Evolutionary conservation across 345 rosid species (phyloP).

Genomic region (Cardamine occulta): DNA sequence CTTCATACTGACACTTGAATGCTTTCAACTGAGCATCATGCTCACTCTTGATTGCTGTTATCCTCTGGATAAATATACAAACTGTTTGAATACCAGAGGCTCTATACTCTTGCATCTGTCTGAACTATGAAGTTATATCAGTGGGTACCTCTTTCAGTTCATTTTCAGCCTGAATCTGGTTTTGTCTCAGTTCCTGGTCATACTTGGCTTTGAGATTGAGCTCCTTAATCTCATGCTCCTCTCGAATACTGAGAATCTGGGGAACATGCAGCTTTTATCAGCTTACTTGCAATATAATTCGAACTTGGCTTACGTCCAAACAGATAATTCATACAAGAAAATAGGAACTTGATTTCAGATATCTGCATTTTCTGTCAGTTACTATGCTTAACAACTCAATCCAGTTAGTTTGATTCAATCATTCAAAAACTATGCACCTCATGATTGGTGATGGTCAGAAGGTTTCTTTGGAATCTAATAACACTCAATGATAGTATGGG

Average conservation of each 20-base stretch:
- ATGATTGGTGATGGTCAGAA: background rate
- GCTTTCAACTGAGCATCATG: conserved; percentile 26
- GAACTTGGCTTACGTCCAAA: background rate
- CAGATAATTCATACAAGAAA: background rate
- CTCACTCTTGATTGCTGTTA: conserved; percentile 24
- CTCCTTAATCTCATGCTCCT: conserved; percentile 53
- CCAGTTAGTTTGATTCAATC: no score
- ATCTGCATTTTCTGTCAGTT: background rate
- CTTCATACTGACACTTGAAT: conserved; percentile 25
- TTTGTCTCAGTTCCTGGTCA: conserved; percentile 64
- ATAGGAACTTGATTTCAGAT: background rate
- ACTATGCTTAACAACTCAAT: background rate
- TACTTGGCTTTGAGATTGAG: conserved; percentile 61
- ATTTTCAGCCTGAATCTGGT: conserved; percentile 70
- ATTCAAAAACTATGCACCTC: background rate
- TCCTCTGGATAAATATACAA: conserved; percentile 9
- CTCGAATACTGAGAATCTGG: conserved; percentile 17
- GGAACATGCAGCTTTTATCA: background rate
- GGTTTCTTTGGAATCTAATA: background rate
- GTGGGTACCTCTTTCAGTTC: conserved; percentile 43
- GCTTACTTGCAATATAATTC: background rate
- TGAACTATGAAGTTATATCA: conserved; percentile 5
- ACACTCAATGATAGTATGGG: background rate
- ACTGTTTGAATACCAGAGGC: conserved; percentile 7
- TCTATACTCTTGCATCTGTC: conserved; percentile 13